Conservation (phyloP, 768 basidiomycete species). For the Baorangia bicolor region DNA sequence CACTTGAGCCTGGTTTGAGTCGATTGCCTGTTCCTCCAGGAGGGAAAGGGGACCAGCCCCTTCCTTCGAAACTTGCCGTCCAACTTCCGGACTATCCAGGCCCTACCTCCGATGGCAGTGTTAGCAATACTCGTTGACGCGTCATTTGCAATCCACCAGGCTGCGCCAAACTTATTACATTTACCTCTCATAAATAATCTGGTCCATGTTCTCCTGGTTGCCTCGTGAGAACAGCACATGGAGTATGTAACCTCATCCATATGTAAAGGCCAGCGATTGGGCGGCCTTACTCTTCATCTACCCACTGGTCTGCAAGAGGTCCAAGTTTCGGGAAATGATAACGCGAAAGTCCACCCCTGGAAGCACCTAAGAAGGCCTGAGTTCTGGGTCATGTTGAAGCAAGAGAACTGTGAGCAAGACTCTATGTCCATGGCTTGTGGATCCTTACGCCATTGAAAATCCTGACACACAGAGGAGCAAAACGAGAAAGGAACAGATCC, state of each 20-base stretch:
- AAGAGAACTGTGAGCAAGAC: constrained; percentile 15
- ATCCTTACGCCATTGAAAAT: constrained; percentile 57
- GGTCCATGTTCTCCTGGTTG: not conserved
- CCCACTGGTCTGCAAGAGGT: constrained; percentile 64
- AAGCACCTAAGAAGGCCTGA: constrained; percentile 51
- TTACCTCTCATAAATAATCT: not conserved
- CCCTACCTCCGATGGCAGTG: not conserved
- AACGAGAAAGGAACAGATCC: constrained; percentile 50
- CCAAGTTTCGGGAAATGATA: constrained; percentile 67
- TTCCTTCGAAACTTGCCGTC: not conserved
- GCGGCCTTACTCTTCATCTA: constrained; percentile 52
- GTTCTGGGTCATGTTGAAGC: not conserved
- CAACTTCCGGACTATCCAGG: not conserved
- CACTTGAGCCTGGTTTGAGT: not conserved
- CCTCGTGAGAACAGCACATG: not conserved
- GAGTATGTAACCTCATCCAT: not conserved
- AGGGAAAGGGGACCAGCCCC: not conserved
- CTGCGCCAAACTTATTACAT: too few relatives aligned
- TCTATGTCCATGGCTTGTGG: not conserved
- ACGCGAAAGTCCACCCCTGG: constrained; percentile 47
- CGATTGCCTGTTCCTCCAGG: not conserved
- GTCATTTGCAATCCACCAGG: not conserved
- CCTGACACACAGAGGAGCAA: constrained; percentile 43
- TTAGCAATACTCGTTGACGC: not conserved
- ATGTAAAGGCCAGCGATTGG: not conserved